Evolutionary conservation across 805 yeast species (phyloP).

Genomic region (Suhomyces pyralidae): DNA sequence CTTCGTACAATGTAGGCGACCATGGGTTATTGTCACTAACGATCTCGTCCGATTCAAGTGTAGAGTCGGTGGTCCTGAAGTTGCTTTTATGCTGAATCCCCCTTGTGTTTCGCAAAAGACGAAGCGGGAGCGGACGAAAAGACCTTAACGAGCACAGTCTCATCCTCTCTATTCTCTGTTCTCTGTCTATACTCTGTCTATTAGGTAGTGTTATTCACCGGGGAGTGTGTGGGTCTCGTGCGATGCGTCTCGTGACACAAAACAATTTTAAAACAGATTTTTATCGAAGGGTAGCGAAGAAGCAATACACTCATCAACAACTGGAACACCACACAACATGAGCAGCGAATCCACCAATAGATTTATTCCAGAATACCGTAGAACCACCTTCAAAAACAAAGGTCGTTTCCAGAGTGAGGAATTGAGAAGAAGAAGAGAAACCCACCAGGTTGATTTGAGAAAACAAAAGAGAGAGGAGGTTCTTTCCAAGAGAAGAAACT

Average conservation of each 20-base stretch:
- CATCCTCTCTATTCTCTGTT: not conserved
- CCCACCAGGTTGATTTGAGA: slow-evolving; percentile 92
- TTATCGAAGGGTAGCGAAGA: not conserved
- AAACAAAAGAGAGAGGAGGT: slow-evolving; percentile 96
- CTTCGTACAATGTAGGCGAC: slow-evolving; percentile 45
- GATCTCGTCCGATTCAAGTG: slow-evolving; percentile 42
- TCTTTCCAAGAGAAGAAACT: slow-evolving; percentile 88
- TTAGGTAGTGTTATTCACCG: too few species aligned
- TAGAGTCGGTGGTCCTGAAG: slow-evolving; percentile 27
- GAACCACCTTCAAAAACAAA: slow-evolving; percentile 93
- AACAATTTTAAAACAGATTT: not conserved
- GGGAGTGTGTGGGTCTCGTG: not conserved
- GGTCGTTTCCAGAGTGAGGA: slow-evolving; percentile 93
- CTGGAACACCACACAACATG: slow-evolving; percentile 38
- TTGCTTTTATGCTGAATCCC: slow-evolving; percentile 15
- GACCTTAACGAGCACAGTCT: not conserved
- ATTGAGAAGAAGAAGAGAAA: slow-evolving; percentile 95
- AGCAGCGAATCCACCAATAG: slow-evolving; percentile 73
- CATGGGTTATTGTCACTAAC: slow-evolving; percentile 42
- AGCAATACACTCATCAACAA: not conserved
- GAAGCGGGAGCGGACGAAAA: not conserved
- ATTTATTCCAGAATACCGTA: slow-evolving; percentile 96
- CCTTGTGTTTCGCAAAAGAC: not conserved
- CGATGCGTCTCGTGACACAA: not conserved
- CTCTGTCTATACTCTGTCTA: not conserved